A percentile compares a stretch with the other conserved stretches of the same genome.
These are phyloP conservation scores for Calycina herbarum DNA, from an alignment of 2,329 filamentous ascomycete genomes.

Conservation along the genomic window DNA sequence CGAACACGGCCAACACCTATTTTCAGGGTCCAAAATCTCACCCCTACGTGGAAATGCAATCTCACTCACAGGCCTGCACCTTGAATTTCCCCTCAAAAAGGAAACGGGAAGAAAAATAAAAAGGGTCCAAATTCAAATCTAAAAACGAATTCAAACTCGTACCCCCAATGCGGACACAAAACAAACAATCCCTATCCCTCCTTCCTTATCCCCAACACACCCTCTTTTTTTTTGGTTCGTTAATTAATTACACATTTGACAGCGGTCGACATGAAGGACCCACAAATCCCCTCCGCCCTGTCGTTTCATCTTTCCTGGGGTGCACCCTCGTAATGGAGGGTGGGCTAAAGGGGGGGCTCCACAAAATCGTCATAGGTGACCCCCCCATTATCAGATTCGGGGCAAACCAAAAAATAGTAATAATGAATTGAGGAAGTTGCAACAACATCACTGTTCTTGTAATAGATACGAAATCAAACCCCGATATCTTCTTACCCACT, in stretches of 20 bases:
- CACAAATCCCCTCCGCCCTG: background rate
- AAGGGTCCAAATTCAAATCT: background rate
- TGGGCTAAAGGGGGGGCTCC: background rate
- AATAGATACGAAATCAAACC: no score
- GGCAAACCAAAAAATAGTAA: background rate
- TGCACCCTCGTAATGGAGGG: background rate
- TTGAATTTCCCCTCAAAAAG: background rate
- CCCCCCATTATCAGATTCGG: background rate
- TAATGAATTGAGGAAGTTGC: background rate
- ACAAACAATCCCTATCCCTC: background rate
- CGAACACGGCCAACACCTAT: background rate
- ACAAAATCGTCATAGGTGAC: background rate
- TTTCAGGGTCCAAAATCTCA: background rate
- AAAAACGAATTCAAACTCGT: background rate
- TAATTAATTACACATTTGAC: no score
- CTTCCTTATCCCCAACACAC: background rate
- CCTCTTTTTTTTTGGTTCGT: no score
- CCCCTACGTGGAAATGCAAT: background rate
- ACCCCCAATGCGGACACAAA: background rate
- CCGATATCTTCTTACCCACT: no score
- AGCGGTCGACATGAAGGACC: background rate
- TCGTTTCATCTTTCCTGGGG: constrained; percentile 2
- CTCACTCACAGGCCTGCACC: background rate
- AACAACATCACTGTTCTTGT: no score
- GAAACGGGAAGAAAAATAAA: background rate